Base-by-base conservation (phyloP, 345 rosid genomes). In the Hirschfeldia incana region DNA sequence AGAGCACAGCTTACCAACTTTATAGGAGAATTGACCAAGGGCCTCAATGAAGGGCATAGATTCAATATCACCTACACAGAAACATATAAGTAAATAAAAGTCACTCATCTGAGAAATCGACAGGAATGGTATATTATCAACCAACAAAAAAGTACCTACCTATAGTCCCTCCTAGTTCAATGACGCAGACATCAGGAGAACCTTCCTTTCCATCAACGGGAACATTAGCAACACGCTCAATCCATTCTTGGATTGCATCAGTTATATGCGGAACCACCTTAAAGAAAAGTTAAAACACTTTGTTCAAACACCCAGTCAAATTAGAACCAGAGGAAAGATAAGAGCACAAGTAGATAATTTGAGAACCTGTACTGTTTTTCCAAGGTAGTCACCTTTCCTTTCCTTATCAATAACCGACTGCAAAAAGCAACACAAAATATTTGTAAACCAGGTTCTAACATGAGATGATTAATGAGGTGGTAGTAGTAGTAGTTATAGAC, bases 21-120 rank as follows among this genome's bases (percentile, higher is more conserved):
- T 90, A 76, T 88, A 93, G 1, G 98, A 95, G 82, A 95, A 93
- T 65, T 95, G 98, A 33, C 99, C 94, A 32, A 95, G 93, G 65
- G 99, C 99, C 84, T 95, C 98, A 16, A 93, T 91, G 81, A 91
- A 95, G 30, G 97, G 96, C 98, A 91, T 91, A 36, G 97, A 91
- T 85, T 95, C 99, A 74, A 95, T 95, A 83, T 95, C 99, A 74
- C 99, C 99, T 94, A 85, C 80, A 86, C 59, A 71, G 4, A 76
- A 49, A 70, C 64, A 75, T 21, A 9, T 39, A 46, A 1, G 63
- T 28, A 12, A 80, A 12, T 58, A 32, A 65, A 65, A 46, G 46
- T 28, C 64, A 65, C 58, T 68, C 59, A 13, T 30, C 29, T n/a
- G 42, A 73, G 51, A 11, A 36, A 28, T 26, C 9, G 65, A 55